Conservation (phyloP, 2,329 filamentous ascomycete genomes). For the Zymoseptoria brevis region DNA sequence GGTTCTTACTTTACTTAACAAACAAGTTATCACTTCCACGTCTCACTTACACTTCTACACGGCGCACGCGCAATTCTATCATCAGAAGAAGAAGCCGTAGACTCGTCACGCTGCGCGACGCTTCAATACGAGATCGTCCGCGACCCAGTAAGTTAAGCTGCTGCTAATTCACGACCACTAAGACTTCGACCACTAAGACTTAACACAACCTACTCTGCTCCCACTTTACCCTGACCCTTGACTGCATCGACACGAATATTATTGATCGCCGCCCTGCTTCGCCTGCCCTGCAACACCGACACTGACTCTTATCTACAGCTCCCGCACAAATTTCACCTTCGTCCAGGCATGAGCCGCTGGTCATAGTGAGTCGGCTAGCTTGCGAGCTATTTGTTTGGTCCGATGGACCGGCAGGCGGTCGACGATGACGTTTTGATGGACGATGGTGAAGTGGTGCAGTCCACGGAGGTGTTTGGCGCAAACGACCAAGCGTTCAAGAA, state of each 20-base stretch:
- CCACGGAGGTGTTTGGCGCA: neutral
- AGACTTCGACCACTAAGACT: too few species aligned
- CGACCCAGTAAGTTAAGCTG: neutral
- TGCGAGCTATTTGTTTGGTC: neutral
- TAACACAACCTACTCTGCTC: neutral
- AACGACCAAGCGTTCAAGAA: neutral
- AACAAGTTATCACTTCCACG: neutral
- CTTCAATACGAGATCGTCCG: neutral
- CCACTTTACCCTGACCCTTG: neutral
- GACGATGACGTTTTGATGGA: conserved; percentile 16
- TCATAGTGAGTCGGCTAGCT: neutral
- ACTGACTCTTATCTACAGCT: neutral
- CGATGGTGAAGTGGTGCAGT: conserved; percentile 11
- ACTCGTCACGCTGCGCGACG: neutral
- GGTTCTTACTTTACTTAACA: neutral
- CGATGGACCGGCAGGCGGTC: neutral
- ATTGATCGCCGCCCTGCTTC: neutral
- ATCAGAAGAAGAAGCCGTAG: neutral
- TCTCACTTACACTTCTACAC: neutral
- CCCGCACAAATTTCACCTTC: neutral
- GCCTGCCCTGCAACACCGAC: neutral
- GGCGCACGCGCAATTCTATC: neutral
- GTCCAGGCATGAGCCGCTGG: neutral
- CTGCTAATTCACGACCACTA: neutral
- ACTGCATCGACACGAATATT: neutral